These are phyloP conservation scores for Chlamydomonas incerta DNA, from an alignment of 139 green algal species.

Conservation along the genomic window DNA sequence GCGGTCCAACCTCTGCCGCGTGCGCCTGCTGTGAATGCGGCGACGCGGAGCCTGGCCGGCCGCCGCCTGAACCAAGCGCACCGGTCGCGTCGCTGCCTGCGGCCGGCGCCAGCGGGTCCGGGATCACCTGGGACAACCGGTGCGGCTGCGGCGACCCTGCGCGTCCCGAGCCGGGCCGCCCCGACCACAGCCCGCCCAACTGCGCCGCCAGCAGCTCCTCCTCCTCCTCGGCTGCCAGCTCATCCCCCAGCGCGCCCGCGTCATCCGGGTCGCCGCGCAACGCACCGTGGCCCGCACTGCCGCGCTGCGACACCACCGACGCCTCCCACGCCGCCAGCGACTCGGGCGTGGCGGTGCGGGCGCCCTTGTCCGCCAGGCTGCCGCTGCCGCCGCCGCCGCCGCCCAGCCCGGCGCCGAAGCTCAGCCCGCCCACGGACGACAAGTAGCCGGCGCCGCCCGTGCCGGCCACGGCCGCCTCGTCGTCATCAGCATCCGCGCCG, in stretches of 20 bases:
- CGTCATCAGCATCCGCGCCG: too few species aligned
- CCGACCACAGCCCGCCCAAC: neutral
- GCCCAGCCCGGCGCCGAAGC: too few species aligned
- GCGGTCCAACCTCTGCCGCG: neutral
- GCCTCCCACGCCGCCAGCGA: conserved; percentile 21
- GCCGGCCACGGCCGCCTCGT: too few species aligned
- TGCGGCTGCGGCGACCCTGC: neutral
- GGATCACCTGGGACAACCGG: neutral
- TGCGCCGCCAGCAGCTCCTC: neutral
- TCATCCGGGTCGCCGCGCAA: neutral
- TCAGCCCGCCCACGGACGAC: too few species aligned
- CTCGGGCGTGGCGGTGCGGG: neutral
- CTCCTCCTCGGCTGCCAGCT: neutral
- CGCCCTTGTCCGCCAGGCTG: too few species aligned
- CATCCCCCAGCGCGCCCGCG: neutral
- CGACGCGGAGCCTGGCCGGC: too few species aligned
- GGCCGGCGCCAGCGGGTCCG: neutral
- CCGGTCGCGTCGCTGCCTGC: too few species aligned
- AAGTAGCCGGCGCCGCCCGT: too few species aligned
- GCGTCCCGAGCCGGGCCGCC: neutral
- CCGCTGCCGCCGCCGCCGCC: too few species aligned
- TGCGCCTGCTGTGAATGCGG: too few species aligned
- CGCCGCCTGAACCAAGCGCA: neutral
- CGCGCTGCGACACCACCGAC: neutral
- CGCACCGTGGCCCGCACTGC: neutral